Evolutionary conservation across 2,329 filamentous ascomycete species (phyloP).

Genomic region (Hysterium pulicare): DNA sequence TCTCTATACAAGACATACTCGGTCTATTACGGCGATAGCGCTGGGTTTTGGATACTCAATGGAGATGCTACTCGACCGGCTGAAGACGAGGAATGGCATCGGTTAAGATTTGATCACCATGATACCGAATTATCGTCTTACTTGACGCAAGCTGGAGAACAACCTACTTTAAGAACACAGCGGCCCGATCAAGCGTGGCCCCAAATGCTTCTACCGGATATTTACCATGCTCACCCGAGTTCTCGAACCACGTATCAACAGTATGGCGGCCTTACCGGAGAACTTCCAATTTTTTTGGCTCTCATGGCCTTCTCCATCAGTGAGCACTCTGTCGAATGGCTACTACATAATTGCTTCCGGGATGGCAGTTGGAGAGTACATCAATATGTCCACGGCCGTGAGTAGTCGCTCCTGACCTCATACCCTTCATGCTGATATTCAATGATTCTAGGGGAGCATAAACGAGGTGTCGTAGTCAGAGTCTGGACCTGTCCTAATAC

Average conservation of each 20-base stretch:
- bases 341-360: slow-evolving; percentile 16
- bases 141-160: not conserved
- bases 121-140: not conserved
- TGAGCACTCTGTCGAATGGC: slow-evolving; percentile 5
- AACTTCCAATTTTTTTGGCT: slow-evolving; percentile 31
- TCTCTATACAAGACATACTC: not conserved
- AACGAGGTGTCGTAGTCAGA: slow-evolving; percentile 7
- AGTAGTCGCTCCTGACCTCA: slow-evolving; percentile 2
- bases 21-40: not conserved
- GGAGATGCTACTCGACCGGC: not conserved
- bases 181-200: not conserved
- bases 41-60: not conserved
- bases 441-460: slow-evolving; percentile 2
- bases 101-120: not conserved
- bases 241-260: not conserved
- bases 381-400: slow-evolving; percentile 12
- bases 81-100: not conserved
- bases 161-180: not conserved
- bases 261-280: slow-evolving; percentile 27
- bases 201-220: slow-evolving; percentile 16
- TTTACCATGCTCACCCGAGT: slow-evolving; percentile 14
- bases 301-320: slow-evolving; percentile 25
- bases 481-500: slow-evolving; percentile 9
- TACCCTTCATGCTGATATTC: not conserved
- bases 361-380: slow-evolving; percentile 17